These are phyloP conservation scores for Fraxinus angustifolia DNA, from an alignment of 305 asterid genomes.

Conservation along the genomic window DNA sequence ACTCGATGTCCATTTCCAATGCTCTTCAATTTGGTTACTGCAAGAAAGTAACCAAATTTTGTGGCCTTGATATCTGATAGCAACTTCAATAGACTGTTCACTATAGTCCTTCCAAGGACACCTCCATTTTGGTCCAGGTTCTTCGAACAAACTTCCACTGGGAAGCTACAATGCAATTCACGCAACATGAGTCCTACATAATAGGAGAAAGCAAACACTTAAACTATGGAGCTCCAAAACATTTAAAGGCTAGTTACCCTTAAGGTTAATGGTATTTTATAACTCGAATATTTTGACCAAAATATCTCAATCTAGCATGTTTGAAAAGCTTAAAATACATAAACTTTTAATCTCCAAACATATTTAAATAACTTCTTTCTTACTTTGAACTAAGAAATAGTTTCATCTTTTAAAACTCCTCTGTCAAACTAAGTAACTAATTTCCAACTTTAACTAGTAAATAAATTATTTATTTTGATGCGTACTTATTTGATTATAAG, in stretches of 20 bases:
- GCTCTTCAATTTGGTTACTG: slow-evolving; percentile 56
- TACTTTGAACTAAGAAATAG: neutral
- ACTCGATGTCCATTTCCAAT: slow-evolving; percentile 43
- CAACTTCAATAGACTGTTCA: slow-evolving; percentile 35
- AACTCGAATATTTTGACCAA: neutral
- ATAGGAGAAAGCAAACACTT: neutral
- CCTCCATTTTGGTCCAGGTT: slow-evolving; percentile 27
- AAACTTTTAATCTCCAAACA: neutral
- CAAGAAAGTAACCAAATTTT: slow-evolving; percentile 55
- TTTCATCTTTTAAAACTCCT: neutral
- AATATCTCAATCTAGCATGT: neutral
- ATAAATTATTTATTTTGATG: neutral
- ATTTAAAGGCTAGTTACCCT: neutral
- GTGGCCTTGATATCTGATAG: slow-evolving; percentile 34
- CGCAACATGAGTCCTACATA: slow-evolving; percentile 48
- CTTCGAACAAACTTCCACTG: slow-evolving; percentile 41
- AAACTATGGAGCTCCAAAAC: neutral
- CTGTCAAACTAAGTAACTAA: neutral
- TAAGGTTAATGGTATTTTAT: neutral
- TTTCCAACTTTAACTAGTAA: neutral
- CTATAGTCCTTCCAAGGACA: slow-evolving; percentile 37
- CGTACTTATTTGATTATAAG: neutral
- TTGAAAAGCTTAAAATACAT: neutral
- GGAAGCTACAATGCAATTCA: slow-evolving; percentile 20
- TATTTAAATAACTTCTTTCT: neutral